Percentiles rank a stretch among this genome's conserved stretches.
Evolutionary conservation across 179 eudicot genomes (phyloP).

Genomic region (Vitellaria paradoxa): DNA sequence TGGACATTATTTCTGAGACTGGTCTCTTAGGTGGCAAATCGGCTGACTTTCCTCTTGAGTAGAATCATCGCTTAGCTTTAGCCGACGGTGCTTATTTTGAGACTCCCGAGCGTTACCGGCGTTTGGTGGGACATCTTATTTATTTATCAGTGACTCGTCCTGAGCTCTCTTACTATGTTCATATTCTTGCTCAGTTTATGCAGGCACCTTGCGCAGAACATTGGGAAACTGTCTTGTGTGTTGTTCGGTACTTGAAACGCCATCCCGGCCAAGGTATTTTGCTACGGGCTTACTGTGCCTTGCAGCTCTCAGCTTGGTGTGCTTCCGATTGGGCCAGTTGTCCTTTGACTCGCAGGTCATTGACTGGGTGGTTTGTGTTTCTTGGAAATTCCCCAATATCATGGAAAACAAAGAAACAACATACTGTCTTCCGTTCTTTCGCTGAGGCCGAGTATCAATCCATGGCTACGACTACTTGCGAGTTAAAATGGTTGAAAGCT

Average conservation of each 20-base stretch:
- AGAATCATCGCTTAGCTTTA: neutral
- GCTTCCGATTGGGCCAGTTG: slow-evolving; percentile 6
- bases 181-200: slow-evolving; percentile 7
- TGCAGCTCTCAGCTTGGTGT: neutral
- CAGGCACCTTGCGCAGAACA: neutral
- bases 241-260: neutral
- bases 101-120: neutral
- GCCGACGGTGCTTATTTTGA: neutral
- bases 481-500: neutral
- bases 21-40: neutral
- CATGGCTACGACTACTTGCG: neutral
- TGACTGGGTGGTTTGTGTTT: too few relatives aligned
- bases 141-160: neutral
- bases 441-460: slow-evolving; percentile 12
- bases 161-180: neutral
- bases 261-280: slow-evolving; percentile 1
- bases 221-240: neutral
- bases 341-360: neutral
- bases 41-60: neutral
- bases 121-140: neutral
- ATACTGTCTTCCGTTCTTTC: neutral
- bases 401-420: too few relatives aligned
- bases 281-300: neutral
- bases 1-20: neutral
- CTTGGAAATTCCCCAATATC: neutral